These are phyloP conservation scores for Rhododendron kiyosumense DNA, from an alignment of 148 eudicot genomes.

Conservation along the genomic window DNA sequence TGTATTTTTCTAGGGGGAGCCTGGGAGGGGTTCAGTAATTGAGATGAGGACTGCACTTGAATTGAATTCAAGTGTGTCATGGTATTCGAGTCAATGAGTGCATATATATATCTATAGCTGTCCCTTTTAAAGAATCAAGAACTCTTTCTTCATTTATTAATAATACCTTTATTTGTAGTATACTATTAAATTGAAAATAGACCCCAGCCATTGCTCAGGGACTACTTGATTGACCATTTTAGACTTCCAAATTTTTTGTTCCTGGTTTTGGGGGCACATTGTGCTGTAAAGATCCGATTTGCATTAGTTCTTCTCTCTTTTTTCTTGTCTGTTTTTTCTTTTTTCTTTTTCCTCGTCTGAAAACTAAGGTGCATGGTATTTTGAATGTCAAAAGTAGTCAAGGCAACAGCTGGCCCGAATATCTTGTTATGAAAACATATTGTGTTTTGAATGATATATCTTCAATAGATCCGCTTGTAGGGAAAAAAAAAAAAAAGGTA, in stretches of 20 bases:
- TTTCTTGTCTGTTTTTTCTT: neutral
- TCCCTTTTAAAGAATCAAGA: constrained; percentile 16
- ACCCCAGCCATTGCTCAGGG: neutral
- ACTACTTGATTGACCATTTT: neutral
- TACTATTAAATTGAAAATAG: neutral
- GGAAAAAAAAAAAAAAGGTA: too few species aligned
- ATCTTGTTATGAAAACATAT: too few species aligned
- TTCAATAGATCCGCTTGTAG: too few species aligned
- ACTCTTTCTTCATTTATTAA: constrained; percentile 10
- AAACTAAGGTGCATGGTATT: too few species aligned
- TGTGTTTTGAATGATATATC: too few species aligned
- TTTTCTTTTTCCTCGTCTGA: too few species aligned
- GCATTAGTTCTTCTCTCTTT: neutral
- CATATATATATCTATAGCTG: neutral
- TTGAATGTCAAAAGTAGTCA: too few species aligned
- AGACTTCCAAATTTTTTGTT: neutral
- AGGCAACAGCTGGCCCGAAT: too few species aligned
- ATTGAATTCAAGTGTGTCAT: neutral
- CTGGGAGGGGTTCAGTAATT: constrained; percentile 3
- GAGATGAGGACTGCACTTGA: constrained; percentile 7
- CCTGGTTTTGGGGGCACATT: neutral
- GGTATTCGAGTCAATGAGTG: neutral
- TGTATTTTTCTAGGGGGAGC: neutral
- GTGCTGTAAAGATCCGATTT: neutral
- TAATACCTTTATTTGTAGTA: neutral